Evolutionary conservation across 2,329 filamentous ascomycete species (phyloP).

Genomic region (Talaromyces sp.): DNA sequence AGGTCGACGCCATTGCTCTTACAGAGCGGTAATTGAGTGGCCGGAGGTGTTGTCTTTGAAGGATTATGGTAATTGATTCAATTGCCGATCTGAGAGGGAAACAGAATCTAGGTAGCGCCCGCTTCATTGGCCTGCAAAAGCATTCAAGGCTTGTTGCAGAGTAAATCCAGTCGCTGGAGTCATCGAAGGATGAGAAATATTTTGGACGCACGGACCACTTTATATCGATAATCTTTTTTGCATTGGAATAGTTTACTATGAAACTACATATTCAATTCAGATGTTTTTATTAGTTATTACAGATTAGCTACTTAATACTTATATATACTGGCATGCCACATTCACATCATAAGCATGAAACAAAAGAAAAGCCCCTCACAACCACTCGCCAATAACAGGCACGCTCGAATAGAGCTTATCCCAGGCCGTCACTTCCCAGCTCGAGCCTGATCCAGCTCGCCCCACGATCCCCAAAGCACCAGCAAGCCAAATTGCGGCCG

Average conservation of each 20-base stretch:
- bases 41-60: background rate
- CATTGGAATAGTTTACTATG: background rate
- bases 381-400: conserved; percentile 52
- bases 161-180: background rate
- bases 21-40: conserved; percentile 14
- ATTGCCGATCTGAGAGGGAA: background rate
- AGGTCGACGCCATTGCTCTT: conserved; percentile 1
- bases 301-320: background rate
- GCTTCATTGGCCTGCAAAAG: background rate
- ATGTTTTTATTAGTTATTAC: background rate
- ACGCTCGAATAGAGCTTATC: conserved; percentile 65
- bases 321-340: conserved; percentile 7
- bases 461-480: conserved; percentile 76
- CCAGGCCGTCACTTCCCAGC: conserved; percentile 77
- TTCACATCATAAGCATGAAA: conserved; percentile 4
- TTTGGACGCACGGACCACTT: conserved; percentile 1
- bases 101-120: background rate
- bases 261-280: background rate
- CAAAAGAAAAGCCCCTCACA: conserved; percentile 25
- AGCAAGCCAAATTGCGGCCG: conserved; percentile 69
- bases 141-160: background rate
- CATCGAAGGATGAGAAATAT: background rate
- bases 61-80: background rate
- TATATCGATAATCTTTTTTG: background rate
- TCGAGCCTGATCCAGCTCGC: conserved; percentile 60